Conservation (phyloP, 1,284 basidiomycete genomes). For the Phlebopus sp. region DNA sequence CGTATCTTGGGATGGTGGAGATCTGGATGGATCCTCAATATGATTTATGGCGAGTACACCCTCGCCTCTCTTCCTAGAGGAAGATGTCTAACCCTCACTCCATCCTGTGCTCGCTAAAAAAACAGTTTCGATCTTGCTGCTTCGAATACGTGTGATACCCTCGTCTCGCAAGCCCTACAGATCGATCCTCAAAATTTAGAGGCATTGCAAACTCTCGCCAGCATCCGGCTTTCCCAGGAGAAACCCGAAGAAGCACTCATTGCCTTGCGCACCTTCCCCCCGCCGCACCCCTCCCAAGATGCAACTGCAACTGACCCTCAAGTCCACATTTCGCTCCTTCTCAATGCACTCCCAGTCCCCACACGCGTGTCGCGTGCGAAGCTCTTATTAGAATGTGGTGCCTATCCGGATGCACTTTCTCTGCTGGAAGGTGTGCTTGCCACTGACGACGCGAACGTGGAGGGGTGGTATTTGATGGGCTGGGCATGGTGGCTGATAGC, state of each 20-base stretch:
- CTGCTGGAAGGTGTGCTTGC: constrained; percentile 80
- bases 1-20: constrained; percentile 89
- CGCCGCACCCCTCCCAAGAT: constrained; percentile 2
- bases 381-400: constrained; percentile 79
- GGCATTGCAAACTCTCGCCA: constrained; percentile 79
- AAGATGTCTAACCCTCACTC: neutral
- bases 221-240: constrained; percentile 87
- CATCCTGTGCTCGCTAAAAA: no score
- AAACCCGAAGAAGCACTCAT: constrained; percentile 65
- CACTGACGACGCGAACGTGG: constrained; percentile 84
- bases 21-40: constrained; percentile 91
- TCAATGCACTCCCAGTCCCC: constrained; percentile 72
- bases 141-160: constrained; percentile 76
- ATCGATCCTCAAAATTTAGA: constrained; percentile 78
- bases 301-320: constrained; percentile 7
- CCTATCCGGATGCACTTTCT: constrained; percentile 60
- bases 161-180: constrained; percentile 71
- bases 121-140: constrained; percentile 77
- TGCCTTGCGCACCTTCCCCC: constrained; percentile 56
- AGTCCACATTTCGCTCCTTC: constrained; percentile 14
- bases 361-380: constrained; percentile 77
- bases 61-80: neutral
- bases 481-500: constrained; percentile 88
- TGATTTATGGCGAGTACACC: constrained; percentile 75
- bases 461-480: constrained; percentile 94